Percentiles rank a stretch among this genome's conserved stretches.
Conservation (phyloP, 768 basidiomycete genomes). For the Heimioporus sp. region DNA sequence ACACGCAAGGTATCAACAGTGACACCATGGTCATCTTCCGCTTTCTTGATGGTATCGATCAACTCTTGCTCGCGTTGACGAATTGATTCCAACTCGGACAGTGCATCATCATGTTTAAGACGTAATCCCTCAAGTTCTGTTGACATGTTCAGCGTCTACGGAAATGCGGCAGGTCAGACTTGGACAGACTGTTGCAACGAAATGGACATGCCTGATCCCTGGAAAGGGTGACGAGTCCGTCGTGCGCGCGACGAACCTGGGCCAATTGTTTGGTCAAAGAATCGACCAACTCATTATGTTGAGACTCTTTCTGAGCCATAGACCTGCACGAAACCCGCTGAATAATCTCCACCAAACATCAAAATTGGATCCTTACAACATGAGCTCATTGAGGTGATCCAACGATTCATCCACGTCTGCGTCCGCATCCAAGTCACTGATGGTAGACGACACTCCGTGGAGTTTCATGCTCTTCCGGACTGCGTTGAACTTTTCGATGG, state of each 20-base stretch:
- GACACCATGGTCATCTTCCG: constrained; percentile 47
- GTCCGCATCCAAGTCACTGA: constrained; percentile 32
- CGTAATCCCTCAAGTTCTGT: constrained; percentile 78
- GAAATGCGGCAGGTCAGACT: not conserved
- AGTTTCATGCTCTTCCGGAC: constrained; percentile 66
- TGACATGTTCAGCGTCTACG: constrained; percentile 82
- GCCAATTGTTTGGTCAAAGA: constrained; percentile 63
- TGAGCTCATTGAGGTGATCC: constrained; percentile 83
- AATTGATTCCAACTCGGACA: constrained; percentile 52
- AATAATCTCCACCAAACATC: constrained; percentile 2
- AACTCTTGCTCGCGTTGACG: constrained; percentile 57
- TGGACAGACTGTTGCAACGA: not conserved
- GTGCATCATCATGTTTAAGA: constrained; percentile 52
- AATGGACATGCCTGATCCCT: constrained; percentile 70
- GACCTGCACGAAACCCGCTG: constrained; percentile 50
- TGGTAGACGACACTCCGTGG: constrained; percentile 37
- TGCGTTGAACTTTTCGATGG: constrained; percentile 69
- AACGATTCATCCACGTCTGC: constrained; percentile 63
- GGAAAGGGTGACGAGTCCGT: constrained; percentile 77
- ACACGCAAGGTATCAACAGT: constrained; percentile 47
- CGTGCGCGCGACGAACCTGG: constrained; percentile 74
- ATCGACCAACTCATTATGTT: constrained; percentile 80
- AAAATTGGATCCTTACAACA: constrained; percentile 61
- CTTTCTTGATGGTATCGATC: constrained; percentile 45
- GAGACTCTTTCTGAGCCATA: constrained; percentile 96